Percentiles rank a stretch among this genome's conserved stretches.
These are phyloP conservation scores for Colletotrichum orbiculare DNA, from an alignment of 2,329 filamentous ascomycete species.

Conservation along the genomic window DNA sequence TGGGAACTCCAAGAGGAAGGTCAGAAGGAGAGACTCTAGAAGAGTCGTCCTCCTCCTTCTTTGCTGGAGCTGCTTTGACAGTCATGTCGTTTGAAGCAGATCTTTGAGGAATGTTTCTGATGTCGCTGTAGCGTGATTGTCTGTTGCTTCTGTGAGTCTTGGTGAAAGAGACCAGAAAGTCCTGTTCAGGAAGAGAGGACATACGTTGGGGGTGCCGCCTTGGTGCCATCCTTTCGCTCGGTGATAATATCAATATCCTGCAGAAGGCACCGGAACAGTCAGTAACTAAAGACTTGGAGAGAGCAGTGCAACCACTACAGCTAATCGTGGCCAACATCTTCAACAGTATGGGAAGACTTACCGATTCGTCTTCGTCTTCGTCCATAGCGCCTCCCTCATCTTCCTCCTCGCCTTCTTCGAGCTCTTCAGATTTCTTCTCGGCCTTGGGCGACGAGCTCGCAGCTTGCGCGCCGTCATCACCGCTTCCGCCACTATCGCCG, in stretches of 20 bases:
- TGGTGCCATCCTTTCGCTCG: conserved; percentile 73
- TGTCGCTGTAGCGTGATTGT: conserved; percentile 72
- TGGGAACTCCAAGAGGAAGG: conserved; percentile 48
- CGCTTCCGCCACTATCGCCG: conserved; percentile 2
- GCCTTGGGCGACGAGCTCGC: conserved; percentile 30
- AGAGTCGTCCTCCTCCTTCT: conserved; percentile 60
- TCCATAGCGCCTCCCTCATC: conserved; percentile 71
- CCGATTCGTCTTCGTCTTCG: conserved; percentile 68
- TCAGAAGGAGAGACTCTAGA: conserved; percentile 42
- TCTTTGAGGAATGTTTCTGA: conserved; percentile 72
- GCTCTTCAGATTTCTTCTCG: conserved; percentile 59
- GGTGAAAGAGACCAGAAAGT: no score
- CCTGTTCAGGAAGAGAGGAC: conserved; percentile 41
- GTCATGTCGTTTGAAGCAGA: conserved; percentile 63
- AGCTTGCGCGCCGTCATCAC: no score
- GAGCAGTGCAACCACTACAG: no score
- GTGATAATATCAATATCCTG: conserved; percentile 77
- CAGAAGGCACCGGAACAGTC: conserved; percentile 13
- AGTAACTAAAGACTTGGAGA: not conserved
- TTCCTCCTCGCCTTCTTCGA: conserved; percentile 73
- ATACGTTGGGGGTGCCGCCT: conserved; percentile 68
- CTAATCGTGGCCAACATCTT: no score
- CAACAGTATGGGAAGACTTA: conserved; percentile 41
- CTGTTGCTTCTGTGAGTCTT: conserved; percentile 47
- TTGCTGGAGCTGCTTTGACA: conserved; percentile 57